A percentile compares a stretch with the other conserved stretches of the same genome.
Evolutionary conservation across 1,284 basidiomycete genomes (phyloP).

Genomic region (Tilletiaria anomala): DNA sequence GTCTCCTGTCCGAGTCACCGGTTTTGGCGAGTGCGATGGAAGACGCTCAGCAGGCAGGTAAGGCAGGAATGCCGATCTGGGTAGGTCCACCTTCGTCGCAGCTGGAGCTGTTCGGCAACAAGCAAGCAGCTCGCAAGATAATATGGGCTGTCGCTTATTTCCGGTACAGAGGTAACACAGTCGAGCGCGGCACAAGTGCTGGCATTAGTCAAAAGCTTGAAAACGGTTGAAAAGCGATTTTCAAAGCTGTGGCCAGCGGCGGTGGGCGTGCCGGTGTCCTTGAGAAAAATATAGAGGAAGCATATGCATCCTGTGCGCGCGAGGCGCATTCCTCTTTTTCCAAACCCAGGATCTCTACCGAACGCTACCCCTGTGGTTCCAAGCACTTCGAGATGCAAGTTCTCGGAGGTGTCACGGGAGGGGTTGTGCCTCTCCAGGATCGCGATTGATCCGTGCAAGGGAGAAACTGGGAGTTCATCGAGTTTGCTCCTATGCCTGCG

Average conservation of each 20-base stretch:
- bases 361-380: slow-evolving; percentile 10
- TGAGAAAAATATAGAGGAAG: background rate
- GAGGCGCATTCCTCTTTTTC: slow-evolving; percentile 10
- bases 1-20: slow-evolving; percentile 1
- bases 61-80: slow-evolving; percentile 6
- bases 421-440: slow-evolving; percentile 12
- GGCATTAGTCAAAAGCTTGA: slow-evolving; percentile 3
- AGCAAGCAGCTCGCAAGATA: slow-evolving; percentile 6
- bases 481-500: slow-evolving; percentile 11
- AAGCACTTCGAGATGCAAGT: slow-evolving; percentile 18
- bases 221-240: slow-evolving; percentile 4
- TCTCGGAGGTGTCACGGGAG: slow-evolving; percentile 10
- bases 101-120: slow-evolving; percentile 7
- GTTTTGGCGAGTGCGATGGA: slow-evolving; percentile 9
- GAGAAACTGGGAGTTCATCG: slow-evolving; percentile 16
- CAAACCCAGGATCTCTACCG: slow-evolving; percentile 11
- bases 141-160: slow-evolving; percentile 5
- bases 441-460: slow-evolving; percentile 16
- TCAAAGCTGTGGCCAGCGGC: slow-evolving; percentile 17
- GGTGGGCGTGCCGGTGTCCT: slow-evolving; percentile 13
- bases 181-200: slow-evolving; percentile 5
- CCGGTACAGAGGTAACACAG: slow-evolving; percentile 2
- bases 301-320: slow-evolving; percentile 9
- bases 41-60: too few species aligned
- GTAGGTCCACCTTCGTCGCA: slow-evolving; percentile 7